Evolutionary conservation across 2,329 filamentous ascomycete genomes (phyloP).

Genomic region (Tolypocladium inflatum): DNA sequence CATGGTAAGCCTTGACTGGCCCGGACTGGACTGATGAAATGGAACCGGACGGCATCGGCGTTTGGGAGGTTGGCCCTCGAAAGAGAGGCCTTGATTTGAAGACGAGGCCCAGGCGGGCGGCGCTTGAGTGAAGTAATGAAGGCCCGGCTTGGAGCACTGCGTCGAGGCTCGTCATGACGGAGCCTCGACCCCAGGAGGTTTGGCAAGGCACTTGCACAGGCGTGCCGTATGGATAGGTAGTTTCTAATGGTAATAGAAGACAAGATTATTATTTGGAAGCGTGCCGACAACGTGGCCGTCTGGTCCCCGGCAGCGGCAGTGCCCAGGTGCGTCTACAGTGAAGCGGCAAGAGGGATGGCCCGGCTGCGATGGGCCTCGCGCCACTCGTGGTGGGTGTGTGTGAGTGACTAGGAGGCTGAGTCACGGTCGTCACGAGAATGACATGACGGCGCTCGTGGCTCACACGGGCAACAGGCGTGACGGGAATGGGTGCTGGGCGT

Average conservation of each 20-base stretch:
- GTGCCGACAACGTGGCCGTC: background rate
- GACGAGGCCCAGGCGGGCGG: background rate
- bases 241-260: slow-evolving; percentile 10
- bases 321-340: background rate
- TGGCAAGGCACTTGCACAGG: background rate
- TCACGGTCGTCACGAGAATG: background rate
- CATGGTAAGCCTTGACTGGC: background rate
- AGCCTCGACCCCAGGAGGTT: background rate
- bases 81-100: background rate
- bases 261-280: background rate
- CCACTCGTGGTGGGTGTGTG: background rate
- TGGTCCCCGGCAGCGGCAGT: background rate
- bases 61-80: background rate
- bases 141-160: background rate
- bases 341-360: background rate
- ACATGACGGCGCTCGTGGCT: background rate
- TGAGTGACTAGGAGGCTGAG: background rate
- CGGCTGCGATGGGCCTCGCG: background rate
- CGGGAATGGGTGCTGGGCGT: background rate
- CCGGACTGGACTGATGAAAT: background rate
- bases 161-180: background rate
- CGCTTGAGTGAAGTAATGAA: background rate
- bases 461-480: background rate
- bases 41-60: background rate
- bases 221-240: slow-evolving; percentile 6